Percentiles rank a stretch among this genome's conserved stretches.
These are phyloP conservation scores for Opeltia flavorubescens DNA, from an alignment of 495 filamentous ascomycete genomes.

Conservation along the genomic window DNA sequence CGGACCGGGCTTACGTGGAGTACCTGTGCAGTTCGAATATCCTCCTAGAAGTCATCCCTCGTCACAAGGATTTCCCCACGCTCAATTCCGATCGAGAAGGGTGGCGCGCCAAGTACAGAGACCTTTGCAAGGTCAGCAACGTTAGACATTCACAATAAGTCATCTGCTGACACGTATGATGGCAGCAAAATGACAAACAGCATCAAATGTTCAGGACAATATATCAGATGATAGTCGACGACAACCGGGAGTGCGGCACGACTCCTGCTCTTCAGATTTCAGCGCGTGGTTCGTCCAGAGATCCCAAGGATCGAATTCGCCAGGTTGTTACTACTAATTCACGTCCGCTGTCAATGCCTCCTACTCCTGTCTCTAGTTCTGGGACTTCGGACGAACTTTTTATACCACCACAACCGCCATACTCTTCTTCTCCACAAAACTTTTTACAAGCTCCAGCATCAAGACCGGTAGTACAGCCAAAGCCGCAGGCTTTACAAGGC, in stretches of 20 bases:
- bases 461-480: conserved; percentile 46
- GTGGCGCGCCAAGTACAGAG: conserved; percentile 7
- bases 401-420: neutral
- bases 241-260: conserved; percentile 44
- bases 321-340: neutral
- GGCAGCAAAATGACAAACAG: conserved; percentile 20
- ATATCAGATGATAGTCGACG: conserved; percentile 51
- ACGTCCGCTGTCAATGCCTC: conserved; percentile 18
- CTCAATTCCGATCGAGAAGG: conserved; percentile 2
- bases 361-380: conserved; percentile 7
- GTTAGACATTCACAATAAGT: neutral
- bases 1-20: conserved; percentile 56
- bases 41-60: conserved; percentile 57
- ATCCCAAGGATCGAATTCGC: neutral
- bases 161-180: neutral
- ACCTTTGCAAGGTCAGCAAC: conserved; percentile 13
- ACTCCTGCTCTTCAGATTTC: neutral
- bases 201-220: conserved; percentile 40
- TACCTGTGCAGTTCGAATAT: conserved; percentile 72
- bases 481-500: conserved; percentile 47
- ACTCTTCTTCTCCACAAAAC: neutral
- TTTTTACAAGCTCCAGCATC: conserved; percentile 9
- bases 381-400: conserved; percentile 7
- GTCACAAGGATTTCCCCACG: conserved; percentile 45
- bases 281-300: neutral